Base-by-base conservation (phyloP, 352 stramenopile genomes). In the Globisporangium acanthophoron region DNA sequence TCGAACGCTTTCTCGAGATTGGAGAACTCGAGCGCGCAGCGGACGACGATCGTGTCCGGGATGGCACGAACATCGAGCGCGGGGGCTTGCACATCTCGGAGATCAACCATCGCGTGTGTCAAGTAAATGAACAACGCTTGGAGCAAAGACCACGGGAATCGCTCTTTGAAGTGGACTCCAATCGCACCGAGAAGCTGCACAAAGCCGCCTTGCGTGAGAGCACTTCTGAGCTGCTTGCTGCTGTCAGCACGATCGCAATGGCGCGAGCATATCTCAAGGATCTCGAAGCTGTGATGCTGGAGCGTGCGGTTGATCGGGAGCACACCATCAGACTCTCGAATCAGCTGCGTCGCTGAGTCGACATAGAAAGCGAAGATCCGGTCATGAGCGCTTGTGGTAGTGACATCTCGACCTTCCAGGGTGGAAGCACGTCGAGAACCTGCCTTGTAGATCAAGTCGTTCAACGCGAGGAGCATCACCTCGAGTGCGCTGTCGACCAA, bases 201-300 rank as follows among this genome's bases (percentile, higher is more conserved):
- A 18, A 58, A 24, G 1, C 7, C 9, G 13, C 16, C 31, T 24
- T 16, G 8, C 20, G 35, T n/a, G 3, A 52, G 9, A 21, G n/a
- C 15, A 9, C 13, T 29, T 39, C 21, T 9, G 57, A 48, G 49
- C 8, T 43, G 21, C 20, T 16, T 51, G 24, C 13, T 21, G 33
- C 39, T 5, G 11, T 39, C 35, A 16, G 39, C 7, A 16, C 51
- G 52, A n/a, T 47, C 24, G 6, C 48, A n/a, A 29, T 59, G 58
- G 8, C 52, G 58, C 29, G 52, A 37, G 15, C 52, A 55, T n/a
- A 64, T 49, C 52, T 64, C 58, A 15, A 64, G 35, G 16, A 59
- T 15, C 31, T 64, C 58, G 16, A 59, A 64, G 24, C 58, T 51
- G 45, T 64, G 51, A n/a, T 64, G 58, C 1, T 48, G 58, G n/a